Base-by-base conservation (phyloP, 495 filamentous ascomycete species). In the Amphirosellinia nigrospora region DNA sequence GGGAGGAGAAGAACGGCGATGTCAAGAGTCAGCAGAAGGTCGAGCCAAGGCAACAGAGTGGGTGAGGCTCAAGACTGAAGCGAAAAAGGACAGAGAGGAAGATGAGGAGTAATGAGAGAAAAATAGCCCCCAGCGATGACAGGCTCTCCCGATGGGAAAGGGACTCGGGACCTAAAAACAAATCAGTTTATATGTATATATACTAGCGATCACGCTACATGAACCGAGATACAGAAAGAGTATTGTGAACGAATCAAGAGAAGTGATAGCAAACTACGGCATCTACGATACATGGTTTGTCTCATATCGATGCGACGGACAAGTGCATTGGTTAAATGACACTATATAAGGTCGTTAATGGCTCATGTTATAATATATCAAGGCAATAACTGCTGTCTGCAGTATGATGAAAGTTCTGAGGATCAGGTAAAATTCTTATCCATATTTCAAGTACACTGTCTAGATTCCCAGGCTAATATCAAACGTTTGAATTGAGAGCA, bases 1-100 rank as follows among this genome's bases (percentile, higher is more conserved):
- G 89, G 82, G 93, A 97, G 82, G 89, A 89, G 82, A 88, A 88
- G 80, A 83, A 86, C 66, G 92, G 91, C 4, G 89, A 92, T 74
- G 80, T 85, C 66, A 93, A 92, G 86, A 87, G 85, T 72, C 83
- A 90, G 61, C 90, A 93, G 74, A 87, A 85, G 64, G 92, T 93
- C 41, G 90, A 74, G 90, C 88, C 10, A 90, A 88, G 80, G 93
- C 93, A 19, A 89, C 86, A 70, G 90, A 92, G 72, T 96, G 82
- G 82, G 81, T 85, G 43, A 72, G 73, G 69, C 69, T 72, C 46
- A 78, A 73, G 65, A 79, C 77, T 0, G 79, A 79, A 62, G 75
- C 67, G 59, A 80, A 82, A 74, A 63, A 72, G 69, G 60, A 72
- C 1, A 73, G 65, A 13, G 73, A 71, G 50, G 78, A 74, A 11